phyloP scores from a whole-genome alignment of 78 protist genomes.

The Cavenderia fasciculata region DNA sequence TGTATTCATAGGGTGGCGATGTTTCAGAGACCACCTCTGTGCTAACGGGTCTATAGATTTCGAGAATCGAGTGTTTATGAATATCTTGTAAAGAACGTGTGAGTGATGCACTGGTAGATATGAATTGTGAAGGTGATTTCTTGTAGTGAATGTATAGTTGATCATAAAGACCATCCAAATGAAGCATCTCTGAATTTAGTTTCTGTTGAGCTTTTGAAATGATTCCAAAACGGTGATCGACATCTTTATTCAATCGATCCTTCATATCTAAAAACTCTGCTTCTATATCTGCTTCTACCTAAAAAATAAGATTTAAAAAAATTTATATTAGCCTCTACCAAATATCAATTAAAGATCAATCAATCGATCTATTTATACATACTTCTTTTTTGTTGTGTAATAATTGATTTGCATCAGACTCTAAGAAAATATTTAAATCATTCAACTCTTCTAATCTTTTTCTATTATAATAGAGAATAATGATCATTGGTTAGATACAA shows the following conservation, averaged over 20 bases:
- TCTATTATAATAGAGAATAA: not conserved
- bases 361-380: too few relatives aligned
- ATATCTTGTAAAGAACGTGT: conserved; percentile 20
- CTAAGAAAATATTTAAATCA: conserved; percentile 46
- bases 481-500: not conserved
- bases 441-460: conserved; percentile 70
- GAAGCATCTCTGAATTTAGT: conserved; percentile 40
- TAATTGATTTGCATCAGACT: conserved; percentile 48
- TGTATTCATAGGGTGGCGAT: conserved; percentile 38
- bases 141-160: conserved; percentile 40
- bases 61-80: conserved; percentile 56
- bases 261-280: conserved; percentile 20
- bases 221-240: conserved; percentile 19
- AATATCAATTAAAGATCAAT: too few relatives aligned
- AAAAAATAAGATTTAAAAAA: too few relatives aligned
- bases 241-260: conserved; percentile 27
- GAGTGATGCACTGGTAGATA: conserved; percentile 8
- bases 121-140: conserved; percentile 50
- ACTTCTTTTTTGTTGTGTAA: conserved; percentile 45
- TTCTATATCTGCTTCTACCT: conserved; percentile 15
- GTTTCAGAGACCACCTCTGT: conserved; percentile 40
- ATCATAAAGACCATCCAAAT: conserved; percentile 56
- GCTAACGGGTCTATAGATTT: conserved; percentile 52
- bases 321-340: too few relatives aligned
- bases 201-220: conserved; percentile 62